Base-by-base conservation (phyloP, 306 rosid species). In the Vigna reflexopilosa region DNA sequence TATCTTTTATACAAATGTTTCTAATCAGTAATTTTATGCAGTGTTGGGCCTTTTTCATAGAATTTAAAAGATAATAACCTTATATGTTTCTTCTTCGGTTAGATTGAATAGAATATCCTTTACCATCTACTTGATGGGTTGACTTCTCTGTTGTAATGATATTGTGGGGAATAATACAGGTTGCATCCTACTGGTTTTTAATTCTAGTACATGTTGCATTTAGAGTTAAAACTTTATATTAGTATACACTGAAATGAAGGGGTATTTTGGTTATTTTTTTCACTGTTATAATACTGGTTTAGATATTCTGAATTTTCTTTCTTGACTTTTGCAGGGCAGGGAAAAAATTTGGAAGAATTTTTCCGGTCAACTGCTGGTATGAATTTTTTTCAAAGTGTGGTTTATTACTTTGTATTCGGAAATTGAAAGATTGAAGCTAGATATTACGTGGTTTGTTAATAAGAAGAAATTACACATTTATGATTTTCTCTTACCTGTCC, bases 311-410 rank as follows among this genome's bases (percentile, higher is more conserved):
- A 79, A 59, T 56, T 81, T 80, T 28, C 50, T 75, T 38, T 24
- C 16, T 5, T 75, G 76, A 19, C 67, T 61, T 40, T n/a, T 28
- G 84, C 93, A 93, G 96, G 85, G 76, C 97, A 91, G 78, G 97
- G 87, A 28, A 91, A 88, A 83, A 88, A 89, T 81, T 81, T 93
- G 87, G 92, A 87, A 26, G 98, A 93, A 81, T 93, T 93, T 87
- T 93, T 93, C 72, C 85, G 57, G 89, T 93, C 98, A 78, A 90
- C 98, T 65, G 93, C 92, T 9, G 98, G 98, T 93, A 90, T 66
- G 58, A 17, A 20, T 79, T 73, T 70, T 26, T 49, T 44, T 6
- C 76, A 45, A 68, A 59, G 57, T 20, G 56, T 13, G 75, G 32
- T 61, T 45, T 55, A 30, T 44, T 36, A 56, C 26, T 72, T 56